phyloP scores from a whole-genome alignment of 352 stramenopile genomes.

The Phytophthora niederhauseri region DNA sequence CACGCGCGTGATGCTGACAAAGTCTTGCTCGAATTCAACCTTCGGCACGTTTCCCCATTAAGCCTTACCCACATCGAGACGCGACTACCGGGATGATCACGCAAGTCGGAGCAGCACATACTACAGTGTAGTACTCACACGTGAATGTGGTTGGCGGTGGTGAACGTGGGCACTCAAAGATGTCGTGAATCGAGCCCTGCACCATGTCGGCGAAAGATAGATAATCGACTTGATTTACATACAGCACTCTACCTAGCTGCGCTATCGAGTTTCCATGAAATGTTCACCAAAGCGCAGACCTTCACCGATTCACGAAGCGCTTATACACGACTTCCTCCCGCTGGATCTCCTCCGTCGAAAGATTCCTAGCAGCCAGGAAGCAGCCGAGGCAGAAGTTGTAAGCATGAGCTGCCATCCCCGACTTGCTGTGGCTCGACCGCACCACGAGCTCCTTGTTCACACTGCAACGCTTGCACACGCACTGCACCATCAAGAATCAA shows the following conservation, averaged over 20 bases:
- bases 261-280: not conserved
- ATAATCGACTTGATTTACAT: too few species aligned
- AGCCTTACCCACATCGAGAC: too few species aligned
- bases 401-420: conserved; percentile 20
- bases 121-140: too few species aligned
- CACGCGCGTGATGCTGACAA: too few species aligned
- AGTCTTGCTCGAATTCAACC: too few species aligned
- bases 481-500: conserved; percentile 7
- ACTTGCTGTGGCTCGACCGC: conserved; percentile 13
- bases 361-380: conserved; percentile 37
- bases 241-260: not conserved
- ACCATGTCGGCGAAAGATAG: too few species aligned
- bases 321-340: conserved; percentile 40
- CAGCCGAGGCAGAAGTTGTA: conserved; percentile 51
- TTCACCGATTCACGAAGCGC: conserved; percentile 2
- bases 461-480: conserved; percentile 34
- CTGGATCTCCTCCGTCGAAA: conserved; percentile 35
- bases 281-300: not conserved
- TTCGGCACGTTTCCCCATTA: too few species aligned
- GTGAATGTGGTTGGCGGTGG: too few species aligned
- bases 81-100: too few species aligned
- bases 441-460: conserved; percentile 33
- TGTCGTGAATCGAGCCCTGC: too few species aligned
- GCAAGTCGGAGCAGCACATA: too few species aligned
- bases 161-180: too few species aligned